A percentile compares a stretch with the other conserved stretches of the same genome.
phyloP scores from a whole-genome alignment of 495 filamentous ascomycete species.

The Aspergillus egyptiacus region DNA sequence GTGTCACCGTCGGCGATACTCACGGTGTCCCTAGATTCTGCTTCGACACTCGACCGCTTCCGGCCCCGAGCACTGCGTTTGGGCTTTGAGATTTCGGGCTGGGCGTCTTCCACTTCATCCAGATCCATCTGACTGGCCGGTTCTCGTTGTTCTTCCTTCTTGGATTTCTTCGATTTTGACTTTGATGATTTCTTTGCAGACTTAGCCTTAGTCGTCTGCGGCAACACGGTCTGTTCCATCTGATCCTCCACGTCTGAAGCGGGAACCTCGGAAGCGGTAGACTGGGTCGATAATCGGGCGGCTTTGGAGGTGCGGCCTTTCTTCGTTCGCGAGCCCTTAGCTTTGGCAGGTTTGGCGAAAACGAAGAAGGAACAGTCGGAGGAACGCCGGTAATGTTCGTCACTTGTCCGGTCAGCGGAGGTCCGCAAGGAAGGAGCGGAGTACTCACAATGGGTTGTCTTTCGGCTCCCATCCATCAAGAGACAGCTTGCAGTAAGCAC shows the following conservation, averaged over 20 bases:
- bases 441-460: slow-evolving; percentile 76
- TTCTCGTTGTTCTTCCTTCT: slow-evolving; percentile 56
- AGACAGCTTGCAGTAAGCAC: slow-evolving; percentile 77
- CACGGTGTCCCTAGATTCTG: slow-evolving; percentile 46
- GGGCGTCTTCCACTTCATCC: slow-evolving; percentile 22
- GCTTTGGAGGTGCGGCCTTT: slow-evolving; percentile 61
- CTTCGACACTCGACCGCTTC: slow-evolving; percentile 61
- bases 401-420: slow-evolving; percentile 46
- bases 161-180: slow-evolving; percentile 42
- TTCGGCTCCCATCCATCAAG: slow-evolving; percentile 89
- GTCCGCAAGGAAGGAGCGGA: slow-evolving; percentile 15
- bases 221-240: slow-evolving; percentile 63
- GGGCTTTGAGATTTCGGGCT: slow-evolving; percentile 32
- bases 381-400: slow-evolving; percentile 77
- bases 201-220: slow-evolving; percentile 43
- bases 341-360: slow-evolving; percentile 39
- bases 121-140: slow-evolving; percentile 33
- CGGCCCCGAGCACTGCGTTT: slow-evolving; percentile 49
- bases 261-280: slow-evolving; percentile 51
- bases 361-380: slow-evolving; percentile 79
- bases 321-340: slow-evolving; percentile 41
- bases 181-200: slow-evolving; percentile 44
- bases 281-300: slow-evolving; percentile 67
- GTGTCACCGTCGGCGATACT: slow-evolving; percentile 14
- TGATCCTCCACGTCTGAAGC: slow-evolving; percentile 51